These are phyloP conservation scores for Septoria petroselini DNA, from an alignment of 2,329 filamentous ascomycete genomes.

Conservation along the genomic window DNA sequence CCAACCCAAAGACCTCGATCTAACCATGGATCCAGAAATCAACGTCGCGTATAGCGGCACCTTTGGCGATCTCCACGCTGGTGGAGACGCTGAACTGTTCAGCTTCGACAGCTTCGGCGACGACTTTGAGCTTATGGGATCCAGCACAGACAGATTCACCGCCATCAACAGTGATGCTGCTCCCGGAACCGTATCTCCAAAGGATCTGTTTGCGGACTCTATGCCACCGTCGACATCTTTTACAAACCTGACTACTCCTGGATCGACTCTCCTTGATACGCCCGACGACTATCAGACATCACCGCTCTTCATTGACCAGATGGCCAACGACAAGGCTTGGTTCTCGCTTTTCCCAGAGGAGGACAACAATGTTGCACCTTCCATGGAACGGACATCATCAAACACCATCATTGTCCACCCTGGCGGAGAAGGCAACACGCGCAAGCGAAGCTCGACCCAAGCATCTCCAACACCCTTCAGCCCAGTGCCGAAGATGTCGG, in stretches of 20 bases:
- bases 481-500: slow-evolving; percentile 58
- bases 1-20: slow-evolving; percentile 23
- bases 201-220: slow-evolving; percentile 74
- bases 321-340: slow-evolving; percentile 63
- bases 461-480: slow-evolving; percentile 39
- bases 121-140: slow-evolving; percentile 32
- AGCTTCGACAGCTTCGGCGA: slow-evolving; percentile 29
- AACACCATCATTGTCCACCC: slow-evolving; percentile 40
- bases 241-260: slow-evolving; percentile 79
- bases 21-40: slow-evolving; percentile 41
- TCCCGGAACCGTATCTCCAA: slow-evolving; percentile 71
- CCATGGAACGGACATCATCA: slow-evolving; percentile 44
- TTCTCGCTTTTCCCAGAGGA: slow-evolving; percentile 67
- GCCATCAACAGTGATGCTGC: slow-evolving; percentile 43
- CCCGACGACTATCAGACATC: slow-evolving; percentile 76
- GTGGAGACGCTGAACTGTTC: slow-evolving; percentile 32
- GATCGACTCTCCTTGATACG: slow-evolving; percentile 70
- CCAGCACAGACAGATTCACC: slow-evolving; percentile 42
- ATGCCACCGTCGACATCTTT: slow-evolving; percentile 78
- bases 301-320: slow-evolving; percentile 63
- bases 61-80: slow-evolving; percentile 43
- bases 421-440: slow-evolving; percentile 34
- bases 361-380: slow-evolving; percentile 36
- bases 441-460: slow-evolving; percentile 38
- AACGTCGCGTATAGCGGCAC: slow-evolving; percentile 48